Evolutionary conservation across 768 basidiomycete genomes (phyloP).

Genomic region (Tulasnella sp.): DNA sequence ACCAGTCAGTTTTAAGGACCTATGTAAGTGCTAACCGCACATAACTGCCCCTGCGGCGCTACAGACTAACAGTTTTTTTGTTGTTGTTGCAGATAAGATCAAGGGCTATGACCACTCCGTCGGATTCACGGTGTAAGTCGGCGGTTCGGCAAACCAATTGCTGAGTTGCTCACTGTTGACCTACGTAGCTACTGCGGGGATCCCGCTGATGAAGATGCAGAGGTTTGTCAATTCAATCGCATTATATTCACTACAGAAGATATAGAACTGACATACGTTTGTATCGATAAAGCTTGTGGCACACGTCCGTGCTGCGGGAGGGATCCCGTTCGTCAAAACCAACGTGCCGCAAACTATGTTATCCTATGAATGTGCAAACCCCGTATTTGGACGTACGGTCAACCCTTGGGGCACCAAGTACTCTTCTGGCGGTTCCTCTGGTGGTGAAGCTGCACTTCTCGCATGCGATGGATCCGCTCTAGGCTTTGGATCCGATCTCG

Average conservation of each 20-base stretch:
- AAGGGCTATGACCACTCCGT: constrained; percentile 52
- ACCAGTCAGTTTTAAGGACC: constrained; percentile 71
- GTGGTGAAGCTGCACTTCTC: constrained; percentile 73
- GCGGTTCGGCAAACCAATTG: too few species aligned
- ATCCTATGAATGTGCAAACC: constrained; percentile 73
- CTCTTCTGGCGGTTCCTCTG: constrained; percentile 65
- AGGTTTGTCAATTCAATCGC: constrained; percentile 35
- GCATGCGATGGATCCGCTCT: constrained; percentile 67
- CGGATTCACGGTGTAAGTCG: constrained; percentile 56
- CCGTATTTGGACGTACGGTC: constrained; percentile 61
- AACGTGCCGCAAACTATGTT: constrained; percentile 42
- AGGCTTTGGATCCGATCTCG: constrained; percentile 77
- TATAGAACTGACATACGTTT: too few species aligned
- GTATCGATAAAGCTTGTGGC: constrained; percentile 22
- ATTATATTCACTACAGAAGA: too few species aligned
- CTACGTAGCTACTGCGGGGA: constrained; percentile 42
- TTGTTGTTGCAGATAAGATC: constrained; percentile 41
- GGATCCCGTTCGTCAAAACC: constrained; percentile 32
- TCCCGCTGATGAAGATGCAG: constrained; percentile 49
- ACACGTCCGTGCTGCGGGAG: constrained; percentile 25
- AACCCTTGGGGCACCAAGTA: constrained; percentile 53
- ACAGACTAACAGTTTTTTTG: background rate
- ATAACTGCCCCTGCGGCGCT: too few species aligned
- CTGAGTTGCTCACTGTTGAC: background rate
- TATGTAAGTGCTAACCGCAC: constrained; percentile 42